Conservation (phyloP, 108 stramenopile genomes). For the Cyclotella choctawhatcheeana region DNA sequence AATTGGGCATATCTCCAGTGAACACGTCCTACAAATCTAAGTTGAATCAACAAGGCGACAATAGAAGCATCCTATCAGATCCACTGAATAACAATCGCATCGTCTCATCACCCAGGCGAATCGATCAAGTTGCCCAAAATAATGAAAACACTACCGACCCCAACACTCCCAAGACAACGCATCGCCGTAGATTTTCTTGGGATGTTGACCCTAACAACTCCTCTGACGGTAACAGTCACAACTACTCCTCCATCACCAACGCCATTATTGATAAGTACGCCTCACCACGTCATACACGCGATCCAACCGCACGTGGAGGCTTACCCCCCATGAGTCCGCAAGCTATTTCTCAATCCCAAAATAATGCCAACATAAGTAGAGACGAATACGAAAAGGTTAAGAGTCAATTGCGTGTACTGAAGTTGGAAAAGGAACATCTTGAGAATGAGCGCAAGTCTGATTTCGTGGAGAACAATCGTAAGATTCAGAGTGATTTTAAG, state of each 20-base stretch:
- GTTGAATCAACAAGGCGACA: conserved; percentile 1
- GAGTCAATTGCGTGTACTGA: not conserved
- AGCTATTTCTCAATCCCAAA: not conserved
- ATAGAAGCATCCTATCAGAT: conserved; percentile 9
- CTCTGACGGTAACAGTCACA: not conserved
- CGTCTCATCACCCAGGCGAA: conserved; percentile 3
- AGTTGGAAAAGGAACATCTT: conserved; percentile 12
- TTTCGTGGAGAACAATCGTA: not conserved
- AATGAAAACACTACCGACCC: not conserved
- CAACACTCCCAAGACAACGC: conserved; percentile 1
- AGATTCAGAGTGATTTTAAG: not conserved
- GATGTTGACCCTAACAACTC: conserved; percentile 6
- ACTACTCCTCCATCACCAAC: not conserved
- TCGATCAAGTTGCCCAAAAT: not conserved
- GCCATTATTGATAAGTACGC: not conserved
- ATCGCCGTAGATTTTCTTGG: conserved; percentile 11
- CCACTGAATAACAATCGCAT: conserved; percentile 4
- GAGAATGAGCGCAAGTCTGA: not conserved
- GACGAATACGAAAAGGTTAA: conserved; percentile 6
- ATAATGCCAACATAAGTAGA: not conserved
- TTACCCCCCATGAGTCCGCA: conserved; percentile 25
- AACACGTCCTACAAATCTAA: not conserved
- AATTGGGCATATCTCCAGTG: conserved; percentile 15
- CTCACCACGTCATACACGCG: not conserved
- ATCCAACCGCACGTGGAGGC: conserved; percentile 1